phyloP scores from a whole-genome alignment of 768 basidiomycete species.

The Mrakia blollopis region DNA sequence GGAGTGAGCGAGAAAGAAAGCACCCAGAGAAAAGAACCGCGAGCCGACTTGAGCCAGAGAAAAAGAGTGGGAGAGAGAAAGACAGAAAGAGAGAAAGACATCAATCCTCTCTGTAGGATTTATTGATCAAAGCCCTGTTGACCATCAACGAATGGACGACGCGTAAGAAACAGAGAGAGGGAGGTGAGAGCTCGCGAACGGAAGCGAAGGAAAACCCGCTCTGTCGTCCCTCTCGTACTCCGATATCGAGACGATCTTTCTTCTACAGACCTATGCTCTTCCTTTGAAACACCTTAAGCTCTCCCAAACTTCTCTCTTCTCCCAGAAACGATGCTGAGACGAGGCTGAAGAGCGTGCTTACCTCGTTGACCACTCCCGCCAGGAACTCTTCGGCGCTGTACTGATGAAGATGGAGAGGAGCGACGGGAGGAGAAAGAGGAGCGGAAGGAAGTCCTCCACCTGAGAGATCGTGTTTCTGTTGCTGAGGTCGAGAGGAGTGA shows the following conservation, averaged over 20 bases:
- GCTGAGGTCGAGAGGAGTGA: not conserved
- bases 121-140: not conserved
- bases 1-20: too few relatives aligned
- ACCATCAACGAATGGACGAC: not conserved
- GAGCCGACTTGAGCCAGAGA: too few relatives aligned
- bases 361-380: not conserved
- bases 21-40: too few relatives aligned
- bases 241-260: too few relatives aligned
- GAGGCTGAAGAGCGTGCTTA: not conserved
- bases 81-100: too few relatives aligned
- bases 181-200: too few relatives aligned
- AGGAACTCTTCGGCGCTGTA: not conserved
- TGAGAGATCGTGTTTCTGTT: not conserved
- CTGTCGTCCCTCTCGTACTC: too few relatives aligned
- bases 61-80: too few relatives aligned
- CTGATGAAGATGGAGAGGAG: not conserved
- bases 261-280: not conserved
- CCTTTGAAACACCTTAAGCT: not conserved
- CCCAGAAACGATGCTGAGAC: not conserved
- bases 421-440: not conserved
- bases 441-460: not conserved
- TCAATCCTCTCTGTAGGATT: not conserved
- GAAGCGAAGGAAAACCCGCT: too few relatives aligned
- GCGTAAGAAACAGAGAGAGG: too few relatives aligned
- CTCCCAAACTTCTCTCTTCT: too few relatives aligned